phyloP scores from a whole-genome alignment of 805 yeast genomes.

The Metschnikowia hibisci region DNA sequence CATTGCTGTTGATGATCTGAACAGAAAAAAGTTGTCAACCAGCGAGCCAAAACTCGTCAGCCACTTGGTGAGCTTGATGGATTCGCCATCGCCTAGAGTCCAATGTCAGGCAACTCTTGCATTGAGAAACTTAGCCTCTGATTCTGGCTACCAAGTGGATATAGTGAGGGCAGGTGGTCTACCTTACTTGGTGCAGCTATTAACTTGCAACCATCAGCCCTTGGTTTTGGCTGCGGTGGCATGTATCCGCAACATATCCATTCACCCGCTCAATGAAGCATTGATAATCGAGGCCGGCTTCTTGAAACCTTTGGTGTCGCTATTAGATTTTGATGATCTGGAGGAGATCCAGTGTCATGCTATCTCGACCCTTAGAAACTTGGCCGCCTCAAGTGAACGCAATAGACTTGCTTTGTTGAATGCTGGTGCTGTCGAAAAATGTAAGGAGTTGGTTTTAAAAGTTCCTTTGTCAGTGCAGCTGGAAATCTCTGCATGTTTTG shows the following conservation, averaged over 20 bases:
- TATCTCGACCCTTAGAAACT: conserved; percentile 88
- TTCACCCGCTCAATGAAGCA: conserved; percentile 94
- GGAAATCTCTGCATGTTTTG: conserved; percentile 96
- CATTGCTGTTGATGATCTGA: conserved; percentile 93
- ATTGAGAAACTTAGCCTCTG: conserved; percentile 91
- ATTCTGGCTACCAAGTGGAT: conserved; percentile 91
- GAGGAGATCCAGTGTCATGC: conserved; percentile 99
- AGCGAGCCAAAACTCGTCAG: conserved; percentile 90
- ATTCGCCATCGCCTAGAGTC: conserved; percentile 87
- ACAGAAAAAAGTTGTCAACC: conserved; percentile 81
- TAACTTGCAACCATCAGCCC: conserved; percentile 88
- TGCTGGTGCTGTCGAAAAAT: conserved; percentile 93
- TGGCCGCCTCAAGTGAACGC: conserved; percentile 93
- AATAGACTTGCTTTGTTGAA: conserved; percentile 88
- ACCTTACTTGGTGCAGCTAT: conserved; percentile 84
- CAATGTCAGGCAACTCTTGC: conserved; percentile 99
- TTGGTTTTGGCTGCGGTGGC: conserved; percentile 96
- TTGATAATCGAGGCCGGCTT: conserved; percentile 96
- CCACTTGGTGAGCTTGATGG: conserved; percentile 87
- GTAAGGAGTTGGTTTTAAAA: conserved; percentile 77
- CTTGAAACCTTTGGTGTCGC: conserved; percentile 80
- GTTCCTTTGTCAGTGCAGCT: conserved; percentile 92
- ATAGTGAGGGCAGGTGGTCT: conserved; percentile 94
- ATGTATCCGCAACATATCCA: conserved; percentile 93
- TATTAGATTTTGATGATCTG: conserved; percentile 79